Evolutionary conservation across 2,329 filamentous ascomycete species (phyloP).

Genomic region (Ophiognomonia clavigignenti-juglandacearum): DNA sequence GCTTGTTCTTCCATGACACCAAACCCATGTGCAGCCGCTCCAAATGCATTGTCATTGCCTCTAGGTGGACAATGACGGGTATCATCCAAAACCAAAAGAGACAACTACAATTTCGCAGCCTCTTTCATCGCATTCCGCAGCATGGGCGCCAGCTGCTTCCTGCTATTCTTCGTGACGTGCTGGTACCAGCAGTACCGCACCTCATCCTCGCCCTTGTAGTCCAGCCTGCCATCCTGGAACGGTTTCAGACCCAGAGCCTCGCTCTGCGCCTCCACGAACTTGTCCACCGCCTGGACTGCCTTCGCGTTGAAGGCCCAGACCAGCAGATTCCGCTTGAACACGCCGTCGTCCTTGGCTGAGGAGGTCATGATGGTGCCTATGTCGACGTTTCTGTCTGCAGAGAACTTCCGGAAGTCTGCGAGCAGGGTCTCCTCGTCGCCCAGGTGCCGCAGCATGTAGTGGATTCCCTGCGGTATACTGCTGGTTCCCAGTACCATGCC

Average conservation of each 20-base stretch:
- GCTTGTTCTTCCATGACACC: background rate
- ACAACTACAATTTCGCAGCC: conserved; percentile 19
- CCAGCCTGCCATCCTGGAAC: conserved; percentile 47
- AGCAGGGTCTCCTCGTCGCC: conserved; percentile 41
- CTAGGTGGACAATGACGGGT: background rate
- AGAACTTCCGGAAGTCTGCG: conserved; percentile 45
- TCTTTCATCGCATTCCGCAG: conserved; percentile 51
- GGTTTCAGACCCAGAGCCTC: conserved; percentile 50
- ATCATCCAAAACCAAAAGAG: conserved; percentile 1
- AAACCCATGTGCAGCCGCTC: background rate
- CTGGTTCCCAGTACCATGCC: conserved; percentile 60
- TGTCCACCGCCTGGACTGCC: conserved; percentile 44
- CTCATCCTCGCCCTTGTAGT: conserved; percentile 31
- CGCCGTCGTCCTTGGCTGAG: conserved; percentile 41
- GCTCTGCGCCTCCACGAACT: conserved; percentile 44
- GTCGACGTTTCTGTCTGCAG: conserved; percentile 53
- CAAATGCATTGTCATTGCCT: background rate
- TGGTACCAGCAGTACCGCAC: conserved; percentile 65
- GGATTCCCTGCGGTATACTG: conserved; percentile 58
- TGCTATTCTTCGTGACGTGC: conserved; percentile 52
- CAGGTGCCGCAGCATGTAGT: conserved; percentile 53
- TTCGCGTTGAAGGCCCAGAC: conserved; percentile 55
- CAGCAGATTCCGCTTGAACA: conserved; percentile 63
- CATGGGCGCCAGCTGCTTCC: conserved; percentile 66
- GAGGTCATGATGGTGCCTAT: conserved; percentile 67